Base-by-base conservation (phyloP, 2,329 filamentous ascomycete genomes). In the Neofusicoccum sp. region DNA sequence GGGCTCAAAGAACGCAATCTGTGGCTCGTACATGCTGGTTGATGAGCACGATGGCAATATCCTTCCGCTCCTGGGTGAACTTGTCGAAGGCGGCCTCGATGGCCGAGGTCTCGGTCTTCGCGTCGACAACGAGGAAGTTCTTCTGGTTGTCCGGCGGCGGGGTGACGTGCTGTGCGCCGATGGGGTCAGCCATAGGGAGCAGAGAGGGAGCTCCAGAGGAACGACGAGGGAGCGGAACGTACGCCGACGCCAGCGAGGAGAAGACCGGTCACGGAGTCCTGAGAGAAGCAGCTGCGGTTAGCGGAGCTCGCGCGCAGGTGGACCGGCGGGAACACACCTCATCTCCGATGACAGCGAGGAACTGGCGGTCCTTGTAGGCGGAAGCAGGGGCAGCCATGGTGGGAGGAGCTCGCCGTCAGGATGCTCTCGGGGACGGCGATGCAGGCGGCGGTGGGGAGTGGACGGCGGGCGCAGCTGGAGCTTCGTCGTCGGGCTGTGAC, bases 101-200 rank as follows among this genome's bases (percentile, higher is more conserved):
- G 61, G 89, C 82, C 3, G 89, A 81, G 58, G 84, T 95, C 67
- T 97, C 92, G 38, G 93, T 99, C 83, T 98, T 98, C 73, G 78
- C 81, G 76, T 99, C 93, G 64, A 99, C 95, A 61, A 99, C 91
- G 8, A 99, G 86, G 80, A 97, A 99, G 83, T 99, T 99, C 82
- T 96, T 96, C 74, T 97, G 89, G 40, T 90, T 85, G 73, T 96
- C 91, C 45, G 93, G 91, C 6, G 91, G 89, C 58, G 89, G 84
- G 14, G 92, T 96, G 65, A 98, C 93, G 75, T 98, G 93, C 93
- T 97, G 65, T 58, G 43, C 20, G 20, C 26, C 3, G 9, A 31
- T 6, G 14, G 44, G 16, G 26, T 60, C 44, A 60, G 57, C 26
- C 6, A 3, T 8, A 6, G 9, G 8, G 3, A 2, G 3, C n/a